Conservation (phyloP, 257 asterid species). For the Lycium ferocissimum region DNA sequence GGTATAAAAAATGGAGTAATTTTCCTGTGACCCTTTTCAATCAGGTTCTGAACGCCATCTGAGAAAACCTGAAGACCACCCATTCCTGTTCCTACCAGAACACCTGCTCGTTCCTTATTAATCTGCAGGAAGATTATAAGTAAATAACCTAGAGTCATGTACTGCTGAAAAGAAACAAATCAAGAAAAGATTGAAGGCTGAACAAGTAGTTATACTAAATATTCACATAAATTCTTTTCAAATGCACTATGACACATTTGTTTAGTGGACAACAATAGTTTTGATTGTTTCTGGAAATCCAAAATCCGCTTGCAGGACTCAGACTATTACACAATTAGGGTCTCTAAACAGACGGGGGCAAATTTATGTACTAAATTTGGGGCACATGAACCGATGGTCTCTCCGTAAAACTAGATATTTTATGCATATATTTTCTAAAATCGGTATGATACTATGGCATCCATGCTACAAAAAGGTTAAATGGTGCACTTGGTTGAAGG, state of each 20-base stretch:
- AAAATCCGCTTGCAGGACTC: neutral
- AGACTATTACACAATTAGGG: neutral
- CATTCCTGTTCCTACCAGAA: constrained; percentile 94
- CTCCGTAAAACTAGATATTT: too few species aligned
- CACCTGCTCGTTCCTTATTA: constrained; percentile 87
- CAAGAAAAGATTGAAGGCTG: neutral
- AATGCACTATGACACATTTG: neutral
- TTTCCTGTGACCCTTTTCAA: constrained; percentile 82
- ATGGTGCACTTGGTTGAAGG: too few species aligned
- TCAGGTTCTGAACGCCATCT: constrained; percentile 81
- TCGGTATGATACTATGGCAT: too few species aligned
- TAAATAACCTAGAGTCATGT: constrained; percentile 26
- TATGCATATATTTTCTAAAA: too few species aligned
- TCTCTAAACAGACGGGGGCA: neutral
- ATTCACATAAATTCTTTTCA: neutral
- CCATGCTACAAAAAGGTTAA: too few species aligned
- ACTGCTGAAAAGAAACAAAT: neutral
- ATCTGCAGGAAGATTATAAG: constrained; percentile 53
- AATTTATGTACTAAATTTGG: too few species aligned
- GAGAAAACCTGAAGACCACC: constrained; percentile 92
- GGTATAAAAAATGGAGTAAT: constrained; percentile 95
- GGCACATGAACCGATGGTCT: too few species aligned
- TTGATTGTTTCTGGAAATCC: neutral
- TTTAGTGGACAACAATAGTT: neutral
- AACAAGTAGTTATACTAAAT: neutral